Percentiles rank a stretch among this genome's conserved stretches.
Evolutionary conservation across 805 yeast species (phyloP).

Genomic region (Zygoascus biomembranicola): DNA sequence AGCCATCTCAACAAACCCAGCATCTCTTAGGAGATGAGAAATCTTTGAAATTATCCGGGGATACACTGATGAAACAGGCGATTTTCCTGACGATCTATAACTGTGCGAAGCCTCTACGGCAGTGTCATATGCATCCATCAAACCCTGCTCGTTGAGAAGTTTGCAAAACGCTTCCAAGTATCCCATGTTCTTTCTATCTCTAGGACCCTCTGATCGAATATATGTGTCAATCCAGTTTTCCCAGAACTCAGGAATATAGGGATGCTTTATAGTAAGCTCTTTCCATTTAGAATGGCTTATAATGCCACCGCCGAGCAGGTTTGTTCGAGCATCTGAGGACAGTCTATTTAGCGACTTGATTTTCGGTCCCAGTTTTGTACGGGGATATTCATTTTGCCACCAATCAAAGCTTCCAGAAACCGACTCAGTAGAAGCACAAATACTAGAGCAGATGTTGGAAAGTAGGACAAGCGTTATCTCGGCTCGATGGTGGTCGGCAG

Average conservation of each 20-base stretch:
- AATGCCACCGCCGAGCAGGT: neutral
- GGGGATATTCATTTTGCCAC: neutral
- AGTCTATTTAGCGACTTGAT: neutral
- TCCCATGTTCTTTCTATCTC: neutral
- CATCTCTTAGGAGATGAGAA: conserved; percentile 2
- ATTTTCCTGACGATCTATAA: neutral
- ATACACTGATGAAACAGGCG: neutral
- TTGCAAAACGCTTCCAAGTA: neutral
- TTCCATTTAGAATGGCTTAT: conserved; percentile 1
- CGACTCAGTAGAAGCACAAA: neutral
- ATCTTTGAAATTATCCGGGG: conserved; percentile 2
- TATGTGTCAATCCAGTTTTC: neutral
- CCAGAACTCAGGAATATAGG: conserved; percentile 5
- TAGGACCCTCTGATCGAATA: neutral
- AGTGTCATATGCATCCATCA: conserved; percentile 4
- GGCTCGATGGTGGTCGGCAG: neutral
- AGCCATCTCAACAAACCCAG: conserved; percentile 19
- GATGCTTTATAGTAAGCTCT: conserved; percentile 3
- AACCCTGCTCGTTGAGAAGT: neutral
- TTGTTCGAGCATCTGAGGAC: neutral
- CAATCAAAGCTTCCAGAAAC: neutral
- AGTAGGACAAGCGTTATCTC: neutral
- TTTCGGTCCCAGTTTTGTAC: neutral
- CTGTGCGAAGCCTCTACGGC: neutral
- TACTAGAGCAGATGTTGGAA: neutral